Percentiles rank a stretch among this genome's conserved stretches.
Evolutionary conservation across 148 eudicot species (phyloP).

Genomic region (Chenopodium quinoa): DNA sequence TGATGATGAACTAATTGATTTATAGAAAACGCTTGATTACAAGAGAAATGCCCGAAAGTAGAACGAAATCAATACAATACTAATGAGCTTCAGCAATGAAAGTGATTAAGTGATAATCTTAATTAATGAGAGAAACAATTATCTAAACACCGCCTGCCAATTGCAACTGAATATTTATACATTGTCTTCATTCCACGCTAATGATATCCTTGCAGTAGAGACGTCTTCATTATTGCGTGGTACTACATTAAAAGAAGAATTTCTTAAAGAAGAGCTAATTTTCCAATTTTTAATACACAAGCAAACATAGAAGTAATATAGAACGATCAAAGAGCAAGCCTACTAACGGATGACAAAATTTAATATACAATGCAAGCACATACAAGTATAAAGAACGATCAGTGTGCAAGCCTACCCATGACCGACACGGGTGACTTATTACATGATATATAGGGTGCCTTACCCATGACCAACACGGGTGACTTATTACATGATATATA

Average conservation of each 20-base stretch:
- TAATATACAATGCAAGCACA: too few species aligned
- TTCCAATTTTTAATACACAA: too few species aligned
- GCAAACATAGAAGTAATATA: too few species aligned
- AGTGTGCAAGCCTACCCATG: too few species aligned
- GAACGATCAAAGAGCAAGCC: too few species aligned
- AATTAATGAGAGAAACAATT: background rate
- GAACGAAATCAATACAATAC: constrained; percentile 2
- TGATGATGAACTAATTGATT: background rate
- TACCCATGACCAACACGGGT: too few species aligned
- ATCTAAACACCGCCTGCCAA: background rate
- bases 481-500: too few species aligned
- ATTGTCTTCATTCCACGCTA: background rate
- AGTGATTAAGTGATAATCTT: constrained; percentile 1
- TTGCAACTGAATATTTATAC: constrained; percentile 1
- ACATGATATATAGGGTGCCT: too few species aligned
- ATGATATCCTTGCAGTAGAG: constrained; percentile 10
- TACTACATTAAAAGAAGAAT: background rate
- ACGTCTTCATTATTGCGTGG: background rate
- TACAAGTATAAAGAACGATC: too few species aligned
- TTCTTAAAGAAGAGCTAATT: background rate
- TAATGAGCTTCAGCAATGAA: background rate
- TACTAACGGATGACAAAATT: too few species aligned
- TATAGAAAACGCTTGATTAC: background rate
- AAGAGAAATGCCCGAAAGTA: background rate
- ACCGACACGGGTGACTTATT: too few species aligned